These are phyloP conservation scores for Penicillium steckii DNA, from an alignment of 495 filamentous ascomycete genomes.

Conservation along the genomic window DNA sequence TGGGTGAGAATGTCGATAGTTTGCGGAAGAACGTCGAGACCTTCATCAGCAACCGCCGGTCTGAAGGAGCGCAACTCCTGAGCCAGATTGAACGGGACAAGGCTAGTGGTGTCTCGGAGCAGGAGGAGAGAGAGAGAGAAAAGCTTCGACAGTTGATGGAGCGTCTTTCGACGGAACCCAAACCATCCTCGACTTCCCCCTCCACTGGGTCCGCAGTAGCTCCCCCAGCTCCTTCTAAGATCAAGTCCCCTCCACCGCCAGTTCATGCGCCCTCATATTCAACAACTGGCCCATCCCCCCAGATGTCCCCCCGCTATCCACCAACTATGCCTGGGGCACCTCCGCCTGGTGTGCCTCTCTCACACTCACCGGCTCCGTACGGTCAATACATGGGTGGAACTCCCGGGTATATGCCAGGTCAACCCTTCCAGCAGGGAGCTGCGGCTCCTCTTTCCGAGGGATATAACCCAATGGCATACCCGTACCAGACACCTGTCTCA, in stretches of 20 bases:
- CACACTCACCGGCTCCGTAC: constrained; percentile 44
- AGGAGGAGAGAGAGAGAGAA: constrained; percentile 83
- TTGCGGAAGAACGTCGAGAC: constrained; percentile 95
- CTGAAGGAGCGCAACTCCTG: constrained; percentile 87
- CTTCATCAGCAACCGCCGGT: constrained; percentile 90
- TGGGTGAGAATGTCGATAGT: constrained; percentile 92
- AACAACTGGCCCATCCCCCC: constrained; percentile 33
- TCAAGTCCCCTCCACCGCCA: constrained; percentile 45
- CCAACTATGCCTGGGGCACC: constrained; percentile 31
- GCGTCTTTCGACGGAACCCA: constrained; percentile 79
- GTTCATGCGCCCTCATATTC: constrained; percentile 40
- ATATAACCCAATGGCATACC: constrained; percentile 57
- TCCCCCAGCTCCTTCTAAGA: constrained; percentile 28
- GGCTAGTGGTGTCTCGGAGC: constrained; percentile 62
- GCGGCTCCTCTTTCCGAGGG: constrained; percentile 45
- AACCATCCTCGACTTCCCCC: constrained; percentile 41
- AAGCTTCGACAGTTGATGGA: constrained; percentile 90
- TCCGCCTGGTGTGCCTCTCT: constrained; percentile 30
- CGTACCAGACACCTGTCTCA: constrained; percentile 46
- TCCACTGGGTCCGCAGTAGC: constrained; percentile 40
- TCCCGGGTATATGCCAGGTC: constrained; percentile 30
- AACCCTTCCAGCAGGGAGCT: constrained; percentile 48
- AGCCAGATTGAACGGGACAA: constrained; percentile 82
- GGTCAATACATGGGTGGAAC: constrained; percentile 36
- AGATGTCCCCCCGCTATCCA: constrained; percentile 50